Evolutionary conservation across 83 land plant genomes (phyloP), one percentile per base, ranked within the genome.

Genomic region (Picea abies): DNA sequence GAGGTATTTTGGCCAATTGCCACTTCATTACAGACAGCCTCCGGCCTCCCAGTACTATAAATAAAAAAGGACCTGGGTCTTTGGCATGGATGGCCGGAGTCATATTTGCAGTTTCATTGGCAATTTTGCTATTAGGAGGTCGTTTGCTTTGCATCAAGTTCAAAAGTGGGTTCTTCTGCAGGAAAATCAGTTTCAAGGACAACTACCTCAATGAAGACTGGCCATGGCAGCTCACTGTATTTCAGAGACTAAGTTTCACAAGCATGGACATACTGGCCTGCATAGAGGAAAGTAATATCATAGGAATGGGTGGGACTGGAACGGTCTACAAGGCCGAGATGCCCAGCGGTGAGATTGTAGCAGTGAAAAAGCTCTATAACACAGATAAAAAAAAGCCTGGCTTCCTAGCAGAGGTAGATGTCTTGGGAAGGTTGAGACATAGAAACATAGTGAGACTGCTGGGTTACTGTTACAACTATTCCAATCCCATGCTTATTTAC

Each of bases 221-320:
- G 92, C 93, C 97, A 5, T 94, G 94, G 96, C 81, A 90, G 82
- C 84, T 94, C 23, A 87, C 87, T 67, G 92, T 91, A 52, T 94
- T 92, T 81, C 94, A 94, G 84, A 84, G 93, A 81, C 90, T 92
- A 23, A 84, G 83, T 19, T 92, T 94, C 85, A 85, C 91, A 11
- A 88, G 90, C 84, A 77, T 49, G 5, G 94, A 97, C 82, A 90
- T 97, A 62, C 85, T 97, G 69, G 85, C 94, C 15, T 91, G 93
- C 84, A 79, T 97, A 76, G 90, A 94, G 75, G 98, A 97, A 64
- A 89, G 92, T 56, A 97, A 97, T 84, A 90, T 95, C 17, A 85
- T 97, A 68, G 99, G 99, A 49, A 85, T 87, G 84, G 99, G 99
- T 20, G 98, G 96, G 32, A 86, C 97, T 0, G 98, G 99, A 19